A percentile compares a stretch with the other conserved stretches of the same genome.
Evolutionary conservation across 257 asterid genomes (phyloP).

Genomic region (Lavandula angustifolia): DNA sequence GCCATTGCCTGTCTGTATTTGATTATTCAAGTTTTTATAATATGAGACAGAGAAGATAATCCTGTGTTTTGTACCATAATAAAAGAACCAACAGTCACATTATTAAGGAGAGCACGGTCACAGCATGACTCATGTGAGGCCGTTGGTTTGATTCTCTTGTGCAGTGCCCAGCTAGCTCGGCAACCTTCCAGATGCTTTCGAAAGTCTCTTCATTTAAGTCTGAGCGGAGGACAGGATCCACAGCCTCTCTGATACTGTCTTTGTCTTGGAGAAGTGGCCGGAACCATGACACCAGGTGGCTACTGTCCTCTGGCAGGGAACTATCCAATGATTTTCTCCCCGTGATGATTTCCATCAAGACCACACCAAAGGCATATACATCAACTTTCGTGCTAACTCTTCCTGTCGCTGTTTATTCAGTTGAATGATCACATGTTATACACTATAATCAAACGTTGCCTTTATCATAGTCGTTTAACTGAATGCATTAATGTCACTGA

Average conservation of each 20-base stretch:
- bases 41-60: slow-evolving; percentile 15
- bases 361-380: slow-evolving; percentile 82
- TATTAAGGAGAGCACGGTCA: slow-evolving; percentile 43
- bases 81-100: slow-evolving; percentile 9
- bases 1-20: background rate
- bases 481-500: background rate
- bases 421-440: slow-evolving; percentile 12
- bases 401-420: slow-evolving; percentile 67
- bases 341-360: slow-evolving; percentile 80
- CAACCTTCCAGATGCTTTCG: slow-evolving; percentile 54
- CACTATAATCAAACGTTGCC: background rate
- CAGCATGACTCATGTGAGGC: slow-evolving; percentile 84
- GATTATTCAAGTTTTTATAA: no score
- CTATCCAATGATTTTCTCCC: slow-evolving; percentile 75
- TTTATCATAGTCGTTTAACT: background rate
- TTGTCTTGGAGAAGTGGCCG: slow-evolving; percentile 45
- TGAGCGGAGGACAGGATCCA: slow-evolving; percentile 53
- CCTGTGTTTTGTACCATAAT: background rate
- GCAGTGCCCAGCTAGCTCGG: slow-evolving; percentile 81
- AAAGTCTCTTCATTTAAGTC: slow-evolving; percentile 49
- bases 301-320: slow-evolving; percentile 57
- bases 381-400: slow-evolving; percentile 83
- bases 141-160: slow-evolving; percentile 69
- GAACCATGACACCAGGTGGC: slow-evolving; percentile 78
- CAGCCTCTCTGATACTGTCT: slow-evolving; percentile 39